Evolutionary conservation across 345 rosid genomes (phyloP).

Genomic region (Syzygium jambos): DNA sequence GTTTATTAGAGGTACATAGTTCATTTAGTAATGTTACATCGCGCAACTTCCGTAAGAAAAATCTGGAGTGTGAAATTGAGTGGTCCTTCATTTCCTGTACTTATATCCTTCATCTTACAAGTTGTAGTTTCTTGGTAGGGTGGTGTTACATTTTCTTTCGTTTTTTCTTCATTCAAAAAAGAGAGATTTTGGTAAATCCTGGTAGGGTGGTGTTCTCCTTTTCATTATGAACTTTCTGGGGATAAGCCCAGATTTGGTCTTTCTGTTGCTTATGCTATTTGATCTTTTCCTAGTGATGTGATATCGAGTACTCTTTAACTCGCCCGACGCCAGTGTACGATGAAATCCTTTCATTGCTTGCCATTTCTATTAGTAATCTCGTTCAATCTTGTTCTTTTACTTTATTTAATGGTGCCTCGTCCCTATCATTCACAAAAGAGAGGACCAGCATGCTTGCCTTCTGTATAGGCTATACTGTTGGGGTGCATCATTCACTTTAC

Average conservation of each 20-base stretch:
- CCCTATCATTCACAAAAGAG: neutral
- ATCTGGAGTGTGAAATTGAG: too few relatives aligned
- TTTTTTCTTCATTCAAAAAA: too few relatives aligned
- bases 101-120: too few relatives aligned
- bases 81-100: too few relatives aligned
- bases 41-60: too few relatives aligned
- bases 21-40: neutral
- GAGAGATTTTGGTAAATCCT: too few relatives aligned
- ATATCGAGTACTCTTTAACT: neutral
- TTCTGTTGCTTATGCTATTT: neutral
- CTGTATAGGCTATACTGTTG: neutral
- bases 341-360: neutral
- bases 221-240: neutral
- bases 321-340: rapidly evolving
- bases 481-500: neutral
- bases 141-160: too few relatives aligned
- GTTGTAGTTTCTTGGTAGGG: too few relatives aligned
- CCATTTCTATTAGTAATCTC: rapidly evolving
- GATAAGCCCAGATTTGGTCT: neutral
- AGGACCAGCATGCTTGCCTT: neutral
- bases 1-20: conserved; percentile 22
- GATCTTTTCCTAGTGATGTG: neutral
- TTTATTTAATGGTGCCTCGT: neutral
- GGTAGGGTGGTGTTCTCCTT: neutral
- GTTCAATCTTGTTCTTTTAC: neutral